These are phyloP conservation scores for Boletus fagicola DNA, from an alignment of 768 basidiomycete species.

Conservation along the genomic window DNA sequence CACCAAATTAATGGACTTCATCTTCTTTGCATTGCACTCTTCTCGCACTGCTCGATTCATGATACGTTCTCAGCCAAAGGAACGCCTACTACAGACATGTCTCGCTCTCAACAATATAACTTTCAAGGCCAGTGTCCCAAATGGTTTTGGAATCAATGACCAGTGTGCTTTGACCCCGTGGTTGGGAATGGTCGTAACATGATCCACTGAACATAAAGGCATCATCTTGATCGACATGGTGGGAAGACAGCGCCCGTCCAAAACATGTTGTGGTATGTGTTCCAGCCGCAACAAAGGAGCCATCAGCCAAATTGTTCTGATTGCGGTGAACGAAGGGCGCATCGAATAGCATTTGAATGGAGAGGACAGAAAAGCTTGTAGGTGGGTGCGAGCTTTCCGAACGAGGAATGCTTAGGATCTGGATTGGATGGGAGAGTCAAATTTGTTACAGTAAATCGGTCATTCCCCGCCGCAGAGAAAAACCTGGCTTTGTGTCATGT, in stretches of 20 bases:
- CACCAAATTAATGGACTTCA: neutral
- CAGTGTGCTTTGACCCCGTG: neutral
- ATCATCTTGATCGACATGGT: neutral
- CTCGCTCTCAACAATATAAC: neutral
- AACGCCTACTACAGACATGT: neutral
- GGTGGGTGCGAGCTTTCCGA: neutral
- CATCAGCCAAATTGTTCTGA: neutral
- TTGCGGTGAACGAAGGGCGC: neutral
- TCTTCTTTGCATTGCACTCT: conserved; percentile 1
- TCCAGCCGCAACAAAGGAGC: neutral
- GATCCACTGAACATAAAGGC: neutral
- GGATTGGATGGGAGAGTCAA: conserved; percentile 1
- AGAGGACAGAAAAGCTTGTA: neutral
- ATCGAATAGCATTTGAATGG: conserved; percentile 5
- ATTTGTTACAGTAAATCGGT: conserved; percentile 16
- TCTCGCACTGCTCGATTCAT: conserved; percentile 1
- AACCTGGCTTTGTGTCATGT: neutral
- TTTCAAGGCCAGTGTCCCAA: neutral
- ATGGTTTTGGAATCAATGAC: neutral
- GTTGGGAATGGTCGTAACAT: neutral
- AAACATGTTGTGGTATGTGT: neutral
- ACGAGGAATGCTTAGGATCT: neutral
- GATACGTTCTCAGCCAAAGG: conserved; percentile 1
- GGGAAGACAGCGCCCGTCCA: neutral
- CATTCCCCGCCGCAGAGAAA: conserved; percentile 7